Conservation (phyloP, 2,329 filamentous ascomycete species). For the Epichloe sibirici region DNA sequence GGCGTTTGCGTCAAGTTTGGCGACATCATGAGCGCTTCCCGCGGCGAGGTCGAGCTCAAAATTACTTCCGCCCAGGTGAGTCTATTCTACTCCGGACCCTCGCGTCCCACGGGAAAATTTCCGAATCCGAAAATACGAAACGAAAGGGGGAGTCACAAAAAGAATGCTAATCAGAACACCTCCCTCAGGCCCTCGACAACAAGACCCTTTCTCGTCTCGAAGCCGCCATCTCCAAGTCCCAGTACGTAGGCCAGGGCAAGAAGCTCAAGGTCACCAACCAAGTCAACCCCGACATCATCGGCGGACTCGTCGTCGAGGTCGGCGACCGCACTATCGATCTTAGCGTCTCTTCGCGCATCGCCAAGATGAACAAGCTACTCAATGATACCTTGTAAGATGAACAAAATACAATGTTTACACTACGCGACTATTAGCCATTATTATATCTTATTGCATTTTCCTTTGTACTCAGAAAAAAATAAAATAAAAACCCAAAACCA, state of each 20-base stretch:
- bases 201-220: constrained; percentile 80
- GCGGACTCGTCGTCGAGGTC: constrained; percentile 89
- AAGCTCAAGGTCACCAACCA: constrained; percentile 95
- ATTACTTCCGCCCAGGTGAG: constrained; percentile 83
- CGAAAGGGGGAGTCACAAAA: neutral
- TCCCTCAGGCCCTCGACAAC: constrained; percentile 64
- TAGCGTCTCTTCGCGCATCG: constrained; percentile 85
- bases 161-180: neutral
- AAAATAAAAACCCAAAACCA: too few relatives aligned
- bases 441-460: constrained; percentile 16
- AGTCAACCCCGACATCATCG: constrained; percentile 87
- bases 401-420: constrained; percentile 6
- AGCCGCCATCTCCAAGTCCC: constrained; percentile 75
- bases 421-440: constrained; percentile 9
- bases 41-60: constrained; percentile 84
- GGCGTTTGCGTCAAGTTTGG: constrained; percentile 79
- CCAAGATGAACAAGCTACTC: constrained; percentile 99
- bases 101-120: too few relatives aligned
- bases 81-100: constrained; percentile 7
- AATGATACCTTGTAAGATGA: constrained; percentile 81
- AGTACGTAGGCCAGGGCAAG: constrained; percentile 81
- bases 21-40: constrained; percentile 75
- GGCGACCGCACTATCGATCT: constrained; percentile 97
- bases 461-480: too few relatives aligned
- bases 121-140: neutral